Evolutionary conservation across 176 grass and related monocot species (phyloP), one percentile per base, ranked within the genome.

Genomic region (Bolboschoenus planiculmis): DNA sequence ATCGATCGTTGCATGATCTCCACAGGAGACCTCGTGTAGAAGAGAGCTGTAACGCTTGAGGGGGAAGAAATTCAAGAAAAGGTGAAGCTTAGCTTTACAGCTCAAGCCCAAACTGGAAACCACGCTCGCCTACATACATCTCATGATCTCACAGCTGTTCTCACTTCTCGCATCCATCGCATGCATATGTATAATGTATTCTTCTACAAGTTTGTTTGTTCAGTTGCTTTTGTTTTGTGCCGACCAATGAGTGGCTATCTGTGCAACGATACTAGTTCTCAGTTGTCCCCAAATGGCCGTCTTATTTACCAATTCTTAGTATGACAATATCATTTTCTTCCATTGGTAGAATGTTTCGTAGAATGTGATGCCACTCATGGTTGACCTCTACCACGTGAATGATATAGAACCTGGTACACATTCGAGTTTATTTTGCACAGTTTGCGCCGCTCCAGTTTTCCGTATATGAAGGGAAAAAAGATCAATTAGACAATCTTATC

Each of bases 31-130:
- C 8, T 42, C 7, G 20, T 71, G 36, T 11, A 24, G 4, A n/a
- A 8, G 11, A 47, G 68, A 73, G 68, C 40, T 44, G 68, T 44
- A 73, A 46, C 14, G 63, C 9, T 44, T 1, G 5, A 24, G 67
- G 3, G 9, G n/a, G n/a, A 14, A 72, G 2, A 5, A 47, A 47
- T 47, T 11, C 9, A 10, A 48, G 20, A 71, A 71, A 43, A 71
- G 37, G 66, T 71, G 37, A 43, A 71, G 66, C 9, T 11, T 48
- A n/a, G 46, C 67, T 72, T 72, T 72, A 72, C 67, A 72, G 39
- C 67, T n/a, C 37, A 72, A 72, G 39, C 39, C 7, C 18, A 44
- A 72, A 72, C 36, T 43, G n/a, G 3, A 43, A 72, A 44, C 39
- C 67, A 72, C 39, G 67, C 67, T 72, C 21, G 37, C n/a, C 7